These are phyloP conservation scores for Phytopythium mirpurense DNA, from an alignment of 352 stramenopile genomes.

Conservation along the genomic window DNA sequence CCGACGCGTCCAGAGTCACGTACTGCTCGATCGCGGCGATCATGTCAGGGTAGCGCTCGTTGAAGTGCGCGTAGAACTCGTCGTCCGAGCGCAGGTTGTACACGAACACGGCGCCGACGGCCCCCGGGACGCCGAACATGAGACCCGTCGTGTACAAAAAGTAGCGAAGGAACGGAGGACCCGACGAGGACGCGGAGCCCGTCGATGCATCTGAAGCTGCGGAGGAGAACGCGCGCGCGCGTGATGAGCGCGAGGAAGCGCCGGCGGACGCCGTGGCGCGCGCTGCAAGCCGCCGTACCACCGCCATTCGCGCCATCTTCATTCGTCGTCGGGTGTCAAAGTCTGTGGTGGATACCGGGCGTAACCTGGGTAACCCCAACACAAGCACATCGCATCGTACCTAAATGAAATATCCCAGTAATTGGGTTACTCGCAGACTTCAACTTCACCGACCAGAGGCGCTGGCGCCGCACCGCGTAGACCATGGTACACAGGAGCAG, in stretches of 20 bases:
- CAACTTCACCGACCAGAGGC: no score
- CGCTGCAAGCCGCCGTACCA: slow-evolving; percentile 8
- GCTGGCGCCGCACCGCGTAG: no score
- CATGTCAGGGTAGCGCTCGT: slow-evolving; percentile 74
- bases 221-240: slow-evolving; percentile 9
- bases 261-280: slow-evolving; percentile 7
- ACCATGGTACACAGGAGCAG: no score
- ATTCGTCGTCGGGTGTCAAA: background rate
- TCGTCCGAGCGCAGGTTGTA: slow-evolving; percentile 82
- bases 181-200: background rate
- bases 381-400: no score
- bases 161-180: slow-evolving; percentile 60
- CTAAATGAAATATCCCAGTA: no score
- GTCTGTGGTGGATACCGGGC: slow-evolving; percentile 2
- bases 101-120: slow-evolving; percentile 61
- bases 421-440: no score
- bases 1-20: slow-evolving; percentile 47
- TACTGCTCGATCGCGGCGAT: slow-evolving; percentile 63
- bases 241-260: background rate
- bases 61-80: slow-evolving; percentile 83
- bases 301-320: slow-evolving; percentile 10
- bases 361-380: no score
- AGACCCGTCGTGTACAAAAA: slow-evolving; percentile 73
- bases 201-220: background rate
- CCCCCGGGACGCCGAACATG: slow-evolving; percentile 72